A percentile compares a stretch with the other conserved stretches of the same genome.
phyloP scores from a whole-genome alignment of 2,329 filamentous ascomycete species.

The Knufia petricola region DNA sequence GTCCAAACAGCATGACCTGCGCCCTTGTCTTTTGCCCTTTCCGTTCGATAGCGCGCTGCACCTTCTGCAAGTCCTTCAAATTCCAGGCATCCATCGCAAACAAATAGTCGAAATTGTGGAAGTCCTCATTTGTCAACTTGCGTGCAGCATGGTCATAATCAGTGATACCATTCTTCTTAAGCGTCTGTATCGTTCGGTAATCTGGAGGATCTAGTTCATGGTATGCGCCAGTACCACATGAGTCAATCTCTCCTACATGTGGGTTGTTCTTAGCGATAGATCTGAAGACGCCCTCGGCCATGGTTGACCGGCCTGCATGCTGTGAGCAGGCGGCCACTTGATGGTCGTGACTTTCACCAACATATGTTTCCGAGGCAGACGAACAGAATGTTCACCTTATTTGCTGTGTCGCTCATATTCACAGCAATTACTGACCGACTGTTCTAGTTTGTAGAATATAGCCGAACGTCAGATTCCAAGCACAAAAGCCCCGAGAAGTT shows the following conservation, averaged over 20 bases:
- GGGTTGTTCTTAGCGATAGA: constrained; percentile 45
- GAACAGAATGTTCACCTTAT: constrained; percentile 57
- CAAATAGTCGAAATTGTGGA: constrained; percentile 80
- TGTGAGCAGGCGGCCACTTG: constrained; percentile 6
- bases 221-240: constrained; percentile 82
- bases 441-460: too few species aligned
- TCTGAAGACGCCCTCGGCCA: constrained; percentile 91
- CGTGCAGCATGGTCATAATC: constrained; percentile 69
- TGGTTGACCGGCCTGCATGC: constrained; percentile 59
- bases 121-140: constrained; percentile 63
- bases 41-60: constrained; percentile 31
- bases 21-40: constrained; percentile 32
- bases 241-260: constrained; percentile 64
- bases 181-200: constrained; percentile 69
- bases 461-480: too few species aligned
- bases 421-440: neutral
- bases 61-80: constrained; percentile 48
- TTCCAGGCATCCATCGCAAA: constrained; percentile 90
- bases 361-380: constrained; percentile 98
- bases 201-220: constrained; percentile 71
- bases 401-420: neutral
- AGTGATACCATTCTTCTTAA: constrained; percentile 63
- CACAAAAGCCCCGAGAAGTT: too few species aligned
- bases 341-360: constrained; percentile 25
- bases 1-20: constrained; percentile 71